Conservation (phyloP, 1,284 basidiomycete species). For the Sanghuangporus sanghuang region DNA sequence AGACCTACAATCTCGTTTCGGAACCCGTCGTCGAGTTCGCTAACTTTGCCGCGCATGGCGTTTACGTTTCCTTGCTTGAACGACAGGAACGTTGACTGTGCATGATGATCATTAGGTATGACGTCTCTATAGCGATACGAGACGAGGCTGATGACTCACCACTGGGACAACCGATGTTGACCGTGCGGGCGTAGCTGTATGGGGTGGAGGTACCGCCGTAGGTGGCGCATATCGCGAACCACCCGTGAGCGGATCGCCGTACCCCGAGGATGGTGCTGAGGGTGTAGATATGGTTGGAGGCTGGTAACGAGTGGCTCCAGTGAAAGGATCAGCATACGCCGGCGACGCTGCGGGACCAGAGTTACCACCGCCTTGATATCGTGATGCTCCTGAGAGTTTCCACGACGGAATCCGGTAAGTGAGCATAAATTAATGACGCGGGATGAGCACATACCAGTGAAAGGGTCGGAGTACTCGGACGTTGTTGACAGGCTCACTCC, state of each 20-base stretch:
- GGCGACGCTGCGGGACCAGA: not conserved
- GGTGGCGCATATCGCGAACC: not conserved
- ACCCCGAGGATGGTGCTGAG: not conserved
- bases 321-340: conserved; percentile 10
- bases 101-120: conserved; percentile 11
- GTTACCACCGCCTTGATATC: not conserved
- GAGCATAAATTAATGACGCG: not conserved
- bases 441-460: conserved; percentile 58
- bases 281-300: not conserved
- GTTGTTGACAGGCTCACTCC: conserved; percentile 66
- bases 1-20: conserved; percentile 58
- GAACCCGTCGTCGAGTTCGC: conserved; percentile 74
- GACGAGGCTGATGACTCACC: not conserved
- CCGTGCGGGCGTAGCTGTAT: not conserved
- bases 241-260: not conserved
- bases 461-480: conserved; percentile 81
- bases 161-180: conserved; percentile 12
- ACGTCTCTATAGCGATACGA: not conserved
- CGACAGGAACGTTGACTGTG: conserved; percentile 50
- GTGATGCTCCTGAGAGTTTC: not conserved
- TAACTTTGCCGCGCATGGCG: conserved; percentile 81
- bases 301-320: conserved; percentile 60
- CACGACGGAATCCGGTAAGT: not conserved
- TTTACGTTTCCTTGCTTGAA: conserved; percentile 89
- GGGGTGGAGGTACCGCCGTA: not conserved